These are phyloP conservation scores for Jamesozyma rosinii DNA, from an alignment of 805 yeast species.

Conservation along the genomic window DNA sequence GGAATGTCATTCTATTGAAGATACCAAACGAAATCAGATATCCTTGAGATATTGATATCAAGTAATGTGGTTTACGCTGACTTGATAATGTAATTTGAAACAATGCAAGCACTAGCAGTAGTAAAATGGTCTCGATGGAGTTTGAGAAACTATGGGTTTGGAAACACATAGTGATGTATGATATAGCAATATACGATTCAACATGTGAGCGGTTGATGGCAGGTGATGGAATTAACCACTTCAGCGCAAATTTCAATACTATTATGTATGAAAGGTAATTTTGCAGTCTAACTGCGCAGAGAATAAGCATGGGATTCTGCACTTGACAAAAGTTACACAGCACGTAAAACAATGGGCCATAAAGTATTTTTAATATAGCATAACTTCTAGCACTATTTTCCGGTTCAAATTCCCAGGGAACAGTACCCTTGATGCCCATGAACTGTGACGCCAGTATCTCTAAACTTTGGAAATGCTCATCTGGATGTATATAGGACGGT, in stretches of 20 bases:
- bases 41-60: constrained; percentile 34
- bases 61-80: constrained; percentile 1
- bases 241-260: neutral
- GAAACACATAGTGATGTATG: constrained; percentile 65
- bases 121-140: constrained; percentile 54
- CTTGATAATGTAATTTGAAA: constrained; percentile 25
- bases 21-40: constrained; percentile 51
- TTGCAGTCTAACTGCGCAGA: constrained; percentile 47
- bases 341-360: constrained; percentile 52
- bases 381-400: constrained; percentile 50
- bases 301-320: constrained; percentile 39
- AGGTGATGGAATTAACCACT: neutral
- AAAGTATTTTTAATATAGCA: constrained; percentile 55
- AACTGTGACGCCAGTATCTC: constrained; percentile 43
- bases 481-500: constrained; percentile 90
- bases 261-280: constrained; percentile 28
- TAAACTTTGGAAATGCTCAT: constrained; percentile 90
- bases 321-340: constrained; percentile 9
- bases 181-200: constrained; percentile 35
- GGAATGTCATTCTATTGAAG: constrained; percentile 80
- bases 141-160: constrained; percentile 91
- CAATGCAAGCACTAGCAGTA: constrained; percentile 36
- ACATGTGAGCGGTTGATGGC: neutral
- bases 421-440: constrained; percentile 18
- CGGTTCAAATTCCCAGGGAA: constrained; percentile 77